Percentiles rank a stretch among this genome's conserved stretches.
Conservation (phyloP, 257 asterid species). For the Marsdenia floribunda region DNA sequence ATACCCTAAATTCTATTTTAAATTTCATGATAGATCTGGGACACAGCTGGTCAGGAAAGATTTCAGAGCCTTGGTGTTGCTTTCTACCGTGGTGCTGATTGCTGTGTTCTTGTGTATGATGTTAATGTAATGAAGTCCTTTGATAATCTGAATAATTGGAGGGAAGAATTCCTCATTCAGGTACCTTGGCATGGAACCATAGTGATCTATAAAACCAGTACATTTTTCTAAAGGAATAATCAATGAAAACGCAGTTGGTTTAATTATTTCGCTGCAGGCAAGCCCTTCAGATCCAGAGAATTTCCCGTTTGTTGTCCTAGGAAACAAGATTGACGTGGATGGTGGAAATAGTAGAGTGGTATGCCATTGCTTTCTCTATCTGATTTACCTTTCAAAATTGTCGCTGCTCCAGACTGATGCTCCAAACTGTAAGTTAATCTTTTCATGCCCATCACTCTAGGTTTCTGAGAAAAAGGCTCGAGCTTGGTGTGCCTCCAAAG, state of each 20-base stretch:
- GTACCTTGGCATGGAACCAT: slow-evolving; percentile 23
- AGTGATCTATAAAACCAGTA: background rate
- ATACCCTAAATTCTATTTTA: background rate
- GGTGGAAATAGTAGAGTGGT: slow-evolving; percentile 98
- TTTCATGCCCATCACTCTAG: slow-evolving; percentile 21
- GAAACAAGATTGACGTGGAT: slow-evolving; percentile 94
- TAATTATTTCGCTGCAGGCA: slow-evolving; percentile 55
- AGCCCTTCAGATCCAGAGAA: slow-evolving; percentile 97
- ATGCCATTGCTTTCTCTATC: slow-evolving; percentile 10
- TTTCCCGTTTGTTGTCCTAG: slow-evolving; percentile 95
- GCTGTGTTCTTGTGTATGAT: slow-evolving; percentile 96
- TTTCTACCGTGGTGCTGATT: slow-evolving; percentile 99
- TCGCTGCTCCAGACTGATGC: background rate
- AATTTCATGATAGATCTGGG: slow-evolving; percentile 73
- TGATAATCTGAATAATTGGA: slow-evolving; percentile 91
- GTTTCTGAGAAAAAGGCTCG: slow-evolving; percentile 98
- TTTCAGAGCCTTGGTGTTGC: slow-evolving; percentile 99
- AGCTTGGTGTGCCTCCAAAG: slow-evolving; percentile 98
- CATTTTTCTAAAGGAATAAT: slow-evolving; percentile 6
- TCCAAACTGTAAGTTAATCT: background rate
- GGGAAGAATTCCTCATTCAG: slow-evolving; percentile 97
- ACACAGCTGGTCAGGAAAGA: slow-evolving; percentile 98
- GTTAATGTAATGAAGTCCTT: slow-evolving; percentile 91
- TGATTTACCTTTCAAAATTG: slow-evolving; percentile 7
- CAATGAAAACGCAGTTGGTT: background rate